Evolutionary conservation across 305 asterid genomes (phyloP).

Genomic region (Fraxinus paxiana): DNA sequence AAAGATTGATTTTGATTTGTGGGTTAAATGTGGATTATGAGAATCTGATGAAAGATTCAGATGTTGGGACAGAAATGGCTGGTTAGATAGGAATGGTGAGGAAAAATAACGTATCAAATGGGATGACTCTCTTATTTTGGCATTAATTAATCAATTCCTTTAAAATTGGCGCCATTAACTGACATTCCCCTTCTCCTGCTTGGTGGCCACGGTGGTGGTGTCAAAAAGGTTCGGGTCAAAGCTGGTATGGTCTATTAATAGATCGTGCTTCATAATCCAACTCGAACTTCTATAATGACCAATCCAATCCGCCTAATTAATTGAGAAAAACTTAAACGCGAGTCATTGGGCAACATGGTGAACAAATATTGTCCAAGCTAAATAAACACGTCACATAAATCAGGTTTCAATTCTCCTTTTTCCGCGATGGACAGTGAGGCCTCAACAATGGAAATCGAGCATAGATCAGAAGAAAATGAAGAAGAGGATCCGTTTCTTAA

Average conservation of each 20-base stretch:
- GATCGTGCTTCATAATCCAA: background rate
- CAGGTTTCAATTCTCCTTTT: slow-evolving; percentile 22
- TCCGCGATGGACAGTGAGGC: slow-evolving; percentile 31
- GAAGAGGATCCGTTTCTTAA: slow-evolving; percentile 57
- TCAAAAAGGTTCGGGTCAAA: background rate
- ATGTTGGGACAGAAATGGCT: background rate
- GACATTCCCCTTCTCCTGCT: background rate
- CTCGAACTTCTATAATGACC: background rate
- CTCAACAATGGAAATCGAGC: slow-evolving; percentile 47
- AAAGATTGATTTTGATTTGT: background rate
- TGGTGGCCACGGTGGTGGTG: background rate
- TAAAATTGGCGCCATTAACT: slow-evolving; percentile 22
- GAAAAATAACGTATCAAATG: slow-evolving; percentile 19
- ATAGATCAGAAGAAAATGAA: slow-evolving; percentile 29
- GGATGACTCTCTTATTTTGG: background rate
- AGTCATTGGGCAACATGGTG: background rate
- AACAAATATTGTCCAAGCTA: background rate
- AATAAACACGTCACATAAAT: background rate
- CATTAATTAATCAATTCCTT: slow-evolving; percentile 33
- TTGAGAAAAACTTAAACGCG: background rate
- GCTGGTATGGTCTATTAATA: too few relatives aligned
- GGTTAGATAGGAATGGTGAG: background rate
- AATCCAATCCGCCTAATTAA: background rate
- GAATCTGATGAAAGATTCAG: background rate
- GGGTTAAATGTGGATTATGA: background rate